phyloP scores from a whole-genome alignment of 2,329 filamentous ascomycete genomes.

The Beauveria rudraprayagi region DNA sequence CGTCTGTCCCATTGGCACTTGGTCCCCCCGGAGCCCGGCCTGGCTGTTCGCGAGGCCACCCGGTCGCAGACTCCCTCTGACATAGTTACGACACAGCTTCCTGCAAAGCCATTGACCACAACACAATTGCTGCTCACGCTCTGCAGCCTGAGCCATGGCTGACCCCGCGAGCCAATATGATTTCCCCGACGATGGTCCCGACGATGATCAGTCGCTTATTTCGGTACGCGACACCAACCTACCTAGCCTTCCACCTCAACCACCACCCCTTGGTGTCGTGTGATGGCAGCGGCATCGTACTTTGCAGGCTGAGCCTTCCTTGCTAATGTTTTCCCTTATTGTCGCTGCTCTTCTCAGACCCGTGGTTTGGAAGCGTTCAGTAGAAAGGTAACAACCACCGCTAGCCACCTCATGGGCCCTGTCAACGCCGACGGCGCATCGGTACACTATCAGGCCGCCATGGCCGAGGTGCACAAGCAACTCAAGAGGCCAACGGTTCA shows the following conservation, averaged over 20 bases:
- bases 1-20: not conserved
- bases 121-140: slow-evolving; percentile 7
- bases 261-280: slow-evolving; percentile 20
- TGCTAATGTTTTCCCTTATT: slow-evolving; percentile 3
- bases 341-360: slow-evolving; percentile 43
- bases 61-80: slow-evolving; percentile 3
- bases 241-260: not conserved
- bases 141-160: slow-evolving; percentile 27
- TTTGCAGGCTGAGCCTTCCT: not conserved
- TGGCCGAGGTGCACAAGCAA: slow-evolving; percentile 84
- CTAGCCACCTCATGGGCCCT: slow-evolving; percentile 77
- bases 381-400: slow-evolving; percentile 89
- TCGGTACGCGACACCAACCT: slow-evolving; percentile 24
- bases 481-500: slow-evolving; percentile 77
- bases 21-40: not conserved
- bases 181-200: slow-evolving; percentile 37
- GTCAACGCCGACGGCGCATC: slow-evolving; percentile 40
- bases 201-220: slow-evolving; percentile 40
- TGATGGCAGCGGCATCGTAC: slow-evolving; percentile 16
- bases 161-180: slow-evolving; percentile 36
- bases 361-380: slow-evolving; percentile 87
- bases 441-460: slow-evolving; percentile 75
- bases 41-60: not conserved
- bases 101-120: slow-evolving; percentile 1
- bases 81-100: not conserved